A percentile compares a stretch with the other conserved stretches of the same genome.
Evolutionary conservation across 176 grass and related monocot genomes (phyloP).

Genomic region (Pharus latifolius): DNA sequence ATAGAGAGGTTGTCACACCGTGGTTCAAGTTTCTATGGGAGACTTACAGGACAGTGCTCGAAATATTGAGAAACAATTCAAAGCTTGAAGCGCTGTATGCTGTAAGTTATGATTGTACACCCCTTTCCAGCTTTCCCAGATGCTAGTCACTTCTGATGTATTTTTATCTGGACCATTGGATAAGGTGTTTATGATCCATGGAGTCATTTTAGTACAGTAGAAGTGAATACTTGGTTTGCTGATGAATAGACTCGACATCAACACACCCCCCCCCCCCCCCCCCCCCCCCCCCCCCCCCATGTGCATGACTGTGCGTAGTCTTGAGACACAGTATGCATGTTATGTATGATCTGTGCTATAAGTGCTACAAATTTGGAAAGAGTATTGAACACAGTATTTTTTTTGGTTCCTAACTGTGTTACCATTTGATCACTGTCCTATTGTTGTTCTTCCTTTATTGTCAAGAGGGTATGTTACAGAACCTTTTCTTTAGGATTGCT

Average conservation of each 20-base stretch:
- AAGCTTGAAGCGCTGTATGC: constrained; percentile 93
- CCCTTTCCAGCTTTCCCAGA: not conserved
- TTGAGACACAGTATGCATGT: no score
- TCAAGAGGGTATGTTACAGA: not conserved
- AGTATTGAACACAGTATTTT: no score
- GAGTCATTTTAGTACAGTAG: not conserved
- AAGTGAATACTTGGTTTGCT: not conserved
- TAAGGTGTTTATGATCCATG: not conserved
- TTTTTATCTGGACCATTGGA: not conserved
- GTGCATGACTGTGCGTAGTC: no score
- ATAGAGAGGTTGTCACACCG: constrained; percentile 85
- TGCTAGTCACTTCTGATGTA: not conserved
- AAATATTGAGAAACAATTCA: constrained; percentile 92
- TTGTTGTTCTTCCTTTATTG: not conserved
- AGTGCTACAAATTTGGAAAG: no score
- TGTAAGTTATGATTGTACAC: constrained; percentile 41
- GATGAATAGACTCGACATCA: not conserved
- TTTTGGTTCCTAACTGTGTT: not conserved
- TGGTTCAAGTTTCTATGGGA: constrained; percentile 99
- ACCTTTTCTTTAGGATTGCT: not conserved
- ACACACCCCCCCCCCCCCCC: no score
- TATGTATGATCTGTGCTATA: no score
- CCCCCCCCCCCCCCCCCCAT: no score
- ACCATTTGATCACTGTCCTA: not conserved
- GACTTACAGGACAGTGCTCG: constrained; percentile 86